A percentile compares a stretch with the other conserved stretches of the same genome.
These are phyloP conservation scores for Aquanectria penicillioides DNA, from an alignment of 2,329 filamentous ascomycete species.

Conservation along the genomic window DNA sequence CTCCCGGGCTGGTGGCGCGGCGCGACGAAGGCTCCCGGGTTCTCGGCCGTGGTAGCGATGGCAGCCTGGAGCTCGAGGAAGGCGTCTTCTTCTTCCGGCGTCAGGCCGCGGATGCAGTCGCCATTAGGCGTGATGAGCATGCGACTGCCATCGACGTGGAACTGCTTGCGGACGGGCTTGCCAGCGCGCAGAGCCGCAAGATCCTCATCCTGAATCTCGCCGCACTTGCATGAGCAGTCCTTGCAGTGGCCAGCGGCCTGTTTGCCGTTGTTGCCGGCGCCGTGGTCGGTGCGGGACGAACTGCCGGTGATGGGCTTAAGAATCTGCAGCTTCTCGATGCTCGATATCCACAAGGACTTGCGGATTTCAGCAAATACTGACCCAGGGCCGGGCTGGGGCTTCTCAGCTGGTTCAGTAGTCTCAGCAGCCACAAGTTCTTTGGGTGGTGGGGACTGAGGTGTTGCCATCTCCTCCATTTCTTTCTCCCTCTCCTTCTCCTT, in stretches of 20 bases:
- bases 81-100: slow-evolving; percentile 72
- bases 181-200: slow-evolving; percentile 65
- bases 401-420: slow-evolving; percentile 39
- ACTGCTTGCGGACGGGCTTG: slow-evolving; percentile 67
- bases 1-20: slow-evolving; percentile 63
- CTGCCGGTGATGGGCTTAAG: slow-evolving; percentile 48
- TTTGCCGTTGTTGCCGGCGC: slow-evolving; percentile 28
- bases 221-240: slow-evolving; percentile 51
- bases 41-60: slow-evolving; percentile 60
- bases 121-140: slow-evolving; percentile 81
- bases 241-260: slow-evolving; percentile 48
- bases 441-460: slow-evolving; percentile 32
- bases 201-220: slow-evolving; percentile 59
- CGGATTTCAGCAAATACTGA: slow-evolving; percentile 51
- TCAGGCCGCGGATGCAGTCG: slow-evolving; percentile 78
- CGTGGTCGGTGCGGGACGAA: slow-evolving; percentile 43
- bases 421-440: slow-evolving; percentile 30
- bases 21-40: slow-evolving; percentile 66
- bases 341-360: slow-evolving; percentile 45
- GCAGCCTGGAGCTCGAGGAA: slow-evolving; percentile 75
- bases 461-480: slow-evolving; percentile 26
- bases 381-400: slow-evolving; percentile 44
- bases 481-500: slow-evolving; percentile 35
- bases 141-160: slow-evolving; percentile 68
- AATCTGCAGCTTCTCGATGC: slow-evolving; percentile 49